phyloP scores from a whole-genome alignment of 164 flowering plant genomes.

The Warburgia ugandensis region DNA sequence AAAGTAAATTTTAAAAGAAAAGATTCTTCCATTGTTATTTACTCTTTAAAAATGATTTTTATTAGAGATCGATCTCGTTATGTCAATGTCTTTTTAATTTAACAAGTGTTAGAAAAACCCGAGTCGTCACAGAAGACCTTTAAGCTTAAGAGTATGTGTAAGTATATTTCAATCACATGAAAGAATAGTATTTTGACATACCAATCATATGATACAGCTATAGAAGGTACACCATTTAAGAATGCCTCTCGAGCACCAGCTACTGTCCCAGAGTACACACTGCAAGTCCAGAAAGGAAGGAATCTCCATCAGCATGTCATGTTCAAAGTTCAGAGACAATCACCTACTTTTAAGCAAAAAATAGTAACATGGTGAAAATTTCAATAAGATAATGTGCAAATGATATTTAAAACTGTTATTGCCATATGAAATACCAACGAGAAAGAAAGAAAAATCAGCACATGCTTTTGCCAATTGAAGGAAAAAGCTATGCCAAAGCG shows the following conservation, averaged over 20 bases:
- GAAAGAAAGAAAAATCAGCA: neutral
- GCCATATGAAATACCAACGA: no score
- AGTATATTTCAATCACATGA: no score
- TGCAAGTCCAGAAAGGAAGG: constrained; percentile 21
- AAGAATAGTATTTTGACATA: constrained; percentile 19
- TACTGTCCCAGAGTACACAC: constrained; percentile 93
- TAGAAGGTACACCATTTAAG: constrained; percentile 62
- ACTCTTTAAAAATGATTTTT: no score
- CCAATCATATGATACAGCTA: constrained; percentile 87
- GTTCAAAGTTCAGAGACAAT: neutral
- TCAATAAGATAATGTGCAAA: neutral
- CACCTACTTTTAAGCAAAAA: neutral
- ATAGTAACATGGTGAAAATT: neutral
- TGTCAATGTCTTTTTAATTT: no score
- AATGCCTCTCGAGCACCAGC: constrained; percentile 98
- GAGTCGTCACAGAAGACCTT: no score
- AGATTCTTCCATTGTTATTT: no score
- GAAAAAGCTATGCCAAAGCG: no score
- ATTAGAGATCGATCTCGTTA: no score
- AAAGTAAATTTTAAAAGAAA: no score
- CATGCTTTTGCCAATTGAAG: neutral
- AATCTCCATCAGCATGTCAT: constrained; percentile 1
- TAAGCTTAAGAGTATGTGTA: no score
- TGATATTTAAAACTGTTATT: neutral
- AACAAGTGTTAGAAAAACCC: no score